Base-by-base conservation (phyloP, 2,329 filamentous ascomycete genomes). In the Daldinia sp. region DNA sequence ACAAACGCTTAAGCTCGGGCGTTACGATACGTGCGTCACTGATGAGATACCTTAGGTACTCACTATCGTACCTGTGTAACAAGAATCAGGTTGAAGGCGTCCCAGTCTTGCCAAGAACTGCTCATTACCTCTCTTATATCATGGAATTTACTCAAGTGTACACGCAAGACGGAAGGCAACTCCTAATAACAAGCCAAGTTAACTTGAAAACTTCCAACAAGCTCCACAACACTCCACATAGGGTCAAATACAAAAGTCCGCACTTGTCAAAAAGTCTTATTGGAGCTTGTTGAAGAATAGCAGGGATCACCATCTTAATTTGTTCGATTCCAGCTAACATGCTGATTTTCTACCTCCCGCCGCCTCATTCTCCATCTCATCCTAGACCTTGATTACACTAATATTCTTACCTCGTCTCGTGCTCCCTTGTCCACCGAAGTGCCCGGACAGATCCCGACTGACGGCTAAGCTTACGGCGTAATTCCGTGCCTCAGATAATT, bases 391-490 rank as follows among this genome's bases (percentile, higher is more conserved):
- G 29, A 50, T 35, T 53, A 52, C 52, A 30, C 35, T 54, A 43
- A 35, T 55, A 23, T 51, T 64, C 39, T 64, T 49, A 52, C 56
- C 59, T 61, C 47, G 50, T 61, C 48, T 60, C 41, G 51, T 57
- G 37, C 49, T 60, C 51, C 55, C 55, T 39, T 58, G 53, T 57
- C 54, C 23, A 61, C 65, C 65, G 56, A 61, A 35, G 29, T 55
- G 51, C 37, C 59, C 62, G 62, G 55, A 41, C 62, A 59, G 45
- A 57, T 60, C 64, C 61, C 64, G 58, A 64, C 54, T 37, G 54
- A 54, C 54, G 58, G 65, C 65, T 58, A 66, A 66, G 62, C 65
- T 68, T 63, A 68, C 65, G 55, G 63, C 55, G 58, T 65, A 63
- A 65, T 67, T 63, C 55, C 57, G 43, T 61, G 34, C 51, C 58